Base-by-base conservation (phyloP, 139 green algal genomes). In the Tetratostichococcus sp. region DNA sequence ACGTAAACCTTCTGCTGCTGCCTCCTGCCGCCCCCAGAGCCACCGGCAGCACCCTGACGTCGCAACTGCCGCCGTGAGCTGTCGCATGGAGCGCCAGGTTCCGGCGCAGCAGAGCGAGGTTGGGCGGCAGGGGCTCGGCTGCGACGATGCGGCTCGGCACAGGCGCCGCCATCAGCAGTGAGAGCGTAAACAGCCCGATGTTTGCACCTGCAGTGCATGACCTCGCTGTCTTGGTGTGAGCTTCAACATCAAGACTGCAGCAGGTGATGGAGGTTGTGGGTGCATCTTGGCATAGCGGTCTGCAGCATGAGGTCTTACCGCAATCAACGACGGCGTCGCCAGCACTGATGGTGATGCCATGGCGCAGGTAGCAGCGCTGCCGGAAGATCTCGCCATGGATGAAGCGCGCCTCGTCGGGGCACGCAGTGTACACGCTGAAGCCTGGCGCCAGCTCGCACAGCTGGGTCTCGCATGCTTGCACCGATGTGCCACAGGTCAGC, bases 181-280 rank as follows among this genome's bases (percentile, higher is more conserved):
- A 68, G 43, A 84, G 33, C 6, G 43, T 32, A 39, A 84, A 85
- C 30, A 85, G 71, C 28, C 80, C 80, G 35, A 85, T 76, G 76
- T 85, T 85, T 42, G 80, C 80, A 30, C 39, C 39, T 50, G 39
- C 39, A 50, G n/a, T n/a, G n/a, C n/a, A n/a, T n/a, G n/a, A n/a
- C n/a, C n/a, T n/a, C n/a, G n/a, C n/a, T n/a, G n/a, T n/a, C n/a
- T n/a, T n/a, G n/a, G n/a, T n/a, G n/a, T n/a, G n/a, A n/a, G n/a
- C n/a, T n/a, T n/a, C n/a, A n/a, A n/a, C n/a, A n/a, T n/a, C n/a
- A n/a, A n/a, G n/a, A n/a, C n/a, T n/a, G n/a, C n/a, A n/a, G n/a
- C n/a, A n/a, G n/a, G n/a, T n/a, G n/a, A n/a, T n/a, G n/a, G n/a
- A n/a, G n/a, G n/a, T n/a, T n/a, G n/a, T n/a, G n/a, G n/a, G n/a